Conservation (phyloP, 192 early-diverging fungal species). For the Paraglomus brasilianum region DNA sequence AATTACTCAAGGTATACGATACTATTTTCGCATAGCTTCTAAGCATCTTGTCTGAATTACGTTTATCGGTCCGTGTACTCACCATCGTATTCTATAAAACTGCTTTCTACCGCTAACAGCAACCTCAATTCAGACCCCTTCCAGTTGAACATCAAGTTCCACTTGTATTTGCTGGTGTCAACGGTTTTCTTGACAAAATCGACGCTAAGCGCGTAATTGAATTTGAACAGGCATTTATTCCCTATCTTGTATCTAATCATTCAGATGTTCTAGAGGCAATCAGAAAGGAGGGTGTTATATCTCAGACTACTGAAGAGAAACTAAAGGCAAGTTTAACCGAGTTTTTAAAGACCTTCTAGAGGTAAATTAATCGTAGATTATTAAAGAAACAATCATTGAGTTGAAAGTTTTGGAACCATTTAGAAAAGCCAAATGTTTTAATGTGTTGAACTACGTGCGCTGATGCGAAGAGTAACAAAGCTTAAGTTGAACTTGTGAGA, state of each 20-base stretch:
- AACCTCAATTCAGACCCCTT: slow-evolving; percentile 96
- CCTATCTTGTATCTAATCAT: slow-evolving; percentile 86
- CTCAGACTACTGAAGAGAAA: slow-evolving; percentile 87
- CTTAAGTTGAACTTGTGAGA: too few species aligned
- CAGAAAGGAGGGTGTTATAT: slow-evolving; percentile 86
- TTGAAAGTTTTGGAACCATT: too few species aligned
- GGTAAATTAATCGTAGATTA: too few species aligned
- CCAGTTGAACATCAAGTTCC: slow-evolving; percentile 97
- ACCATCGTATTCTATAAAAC: background rate
- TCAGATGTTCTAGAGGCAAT: slow-evolving; percentile 85
- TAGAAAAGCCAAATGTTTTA: too few species aligned
- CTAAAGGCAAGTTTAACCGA: slow-evolving; percentile 81
- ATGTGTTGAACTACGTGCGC: too few species aligned
- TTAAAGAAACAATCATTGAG: too few species aligned
- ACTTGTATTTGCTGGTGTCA: slow-evolving; percentile 98
- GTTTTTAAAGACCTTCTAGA: slow-evolving; percentile 76
- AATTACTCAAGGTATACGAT: slow-evolving; percentile 78
- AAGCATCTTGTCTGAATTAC: too few species aligned
- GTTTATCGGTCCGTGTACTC: too few species aligned
- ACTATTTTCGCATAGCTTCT: too few species aligned
- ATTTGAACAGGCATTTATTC: slow-evolving; percentile 90
- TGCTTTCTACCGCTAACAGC: slow-evolving; percentile 40
- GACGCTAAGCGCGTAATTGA: slow-evolving; percentile 89
- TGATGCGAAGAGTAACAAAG: too few species aligned
- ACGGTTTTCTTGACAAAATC: slow-evolving; percentile 99